phyloP scores from a whole-genome alignment of 2,329 filamentous ascomycete genomes.

The Blastomyces parvus region DNA sequence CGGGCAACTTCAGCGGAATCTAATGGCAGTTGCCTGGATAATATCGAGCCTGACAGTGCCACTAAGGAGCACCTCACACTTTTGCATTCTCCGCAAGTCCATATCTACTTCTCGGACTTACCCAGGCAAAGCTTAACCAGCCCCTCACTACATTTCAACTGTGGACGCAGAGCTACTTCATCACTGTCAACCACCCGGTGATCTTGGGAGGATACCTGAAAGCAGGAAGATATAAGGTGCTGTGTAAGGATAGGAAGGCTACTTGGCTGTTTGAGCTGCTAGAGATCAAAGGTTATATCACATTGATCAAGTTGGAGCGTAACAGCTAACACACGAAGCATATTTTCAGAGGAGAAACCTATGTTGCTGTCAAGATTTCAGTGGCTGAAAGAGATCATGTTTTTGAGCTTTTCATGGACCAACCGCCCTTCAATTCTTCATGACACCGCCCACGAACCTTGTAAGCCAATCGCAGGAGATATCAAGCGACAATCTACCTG shows the following conservation, averaged over 20 bases:
- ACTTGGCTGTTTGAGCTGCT: constrained; percentile 30
- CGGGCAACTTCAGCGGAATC: neutral
- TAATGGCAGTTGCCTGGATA: neutral
- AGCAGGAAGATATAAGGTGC: constrained; percentile 27
- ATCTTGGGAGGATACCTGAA: constrained; percentile 24
- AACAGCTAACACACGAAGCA: constrained; percentile 11
- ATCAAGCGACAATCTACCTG: constrained; percentile 26
- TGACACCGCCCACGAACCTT: constrained; percentile 27
- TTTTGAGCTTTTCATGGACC: constrained; percentile 33
- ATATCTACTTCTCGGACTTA: neutral
- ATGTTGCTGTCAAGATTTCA: constrained; percentile 22
- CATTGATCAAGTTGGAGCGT: neutral
- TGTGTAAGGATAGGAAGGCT: constrained; percentile 32
- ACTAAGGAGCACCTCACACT: neutral
- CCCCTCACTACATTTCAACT: neutral
- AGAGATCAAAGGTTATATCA: constrained; percentile 19
- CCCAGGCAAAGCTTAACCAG: neutral
- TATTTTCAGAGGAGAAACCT: constrained; percentile 15
- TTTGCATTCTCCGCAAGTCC: neutral
- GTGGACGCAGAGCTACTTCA: constrained; percentile 20
- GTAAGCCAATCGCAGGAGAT: constrained; percentile 31
- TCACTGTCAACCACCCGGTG: constrained; percentile 25
- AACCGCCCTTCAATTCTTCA: constrained; percentile 31
- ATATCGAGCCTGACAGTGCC: neutral
- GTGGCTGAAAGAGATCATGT: constrained; percentile 19